Conservation (phyloP, 208 protist species). For the Trypanosoma cruzi region DNA sequence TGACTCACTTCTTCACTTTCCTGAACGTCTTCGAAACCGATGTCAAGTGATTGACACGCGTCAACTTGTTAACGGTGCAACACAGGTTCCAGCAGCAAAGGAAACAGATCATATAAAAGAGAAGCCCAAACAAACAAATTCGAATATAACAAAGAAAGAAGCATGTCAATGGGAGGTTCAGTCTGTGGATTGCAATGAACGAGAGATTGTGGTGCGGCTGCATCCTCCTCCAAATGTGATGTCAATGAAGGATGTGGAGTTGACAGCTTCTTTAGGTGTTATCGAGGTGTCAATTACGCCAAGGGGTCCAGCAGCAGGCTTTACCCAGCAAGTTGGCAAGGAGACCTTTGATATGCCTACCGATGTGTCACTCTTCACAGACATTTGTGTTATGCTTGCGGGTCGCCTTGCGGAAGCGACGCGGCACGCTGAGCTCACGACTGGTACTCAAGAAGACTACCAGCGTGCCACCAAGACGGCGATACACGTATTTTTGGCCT, state of each 20-base stretch:
- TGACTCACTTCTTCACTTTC: slow-evolving; percentile 77
- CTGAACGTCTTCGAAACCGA: slow-evolving; percentile 60
- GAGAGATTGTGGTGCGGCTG: slow-evolving; percentile 36
- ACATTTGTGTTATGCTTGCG: slow-evolving; percentile 93
- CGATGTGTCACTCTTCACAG: slow-evolving; percentile 92
- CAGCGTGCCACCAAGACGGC: slow-evolving; percentile 87
- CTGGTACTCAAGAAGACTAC: slow-evolving; percentile 91
- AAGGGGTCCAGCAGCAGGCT: slow-evolving; percentile 75
- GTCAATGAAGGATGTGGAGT: slow-evolving; percentile 61
- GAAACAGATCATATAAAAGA: background rate
- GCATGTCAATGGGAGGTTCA: slow-evolving; percentile 16
- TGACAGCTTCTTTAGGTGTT: slow-evolving; percentile 32
- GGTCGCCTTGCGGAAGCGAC: slow-evolving; percentile 96
- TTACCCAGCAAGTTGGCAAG: slow-evolving; percentile 83
- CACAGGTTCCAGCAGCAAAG: background rate
- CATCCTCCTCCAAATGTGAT: slow-evolving; percentile 31
- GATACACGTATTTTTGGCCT: slow-evolving; percentile 69
- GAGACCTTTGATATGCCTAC: slow-evolving; percentile 82
- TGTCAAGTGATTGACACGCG: slow-evolving; percentile 82
- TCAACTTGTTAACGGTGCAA: slow-evolving; percentile 3
- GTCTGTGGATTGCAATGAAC: slow-evolving; percentile 16
- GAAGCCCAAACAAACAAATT: background rate
- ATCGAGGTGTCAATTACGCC: slow-evolving; percentile 94
- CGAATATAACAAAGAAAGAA: background rate
- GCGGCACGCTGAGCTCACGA: slow-evolving; percentile 91